Base-by-base conservation (phyloP, 805 yeast species). In the Ogataea trehaloabstinens region DNA sequence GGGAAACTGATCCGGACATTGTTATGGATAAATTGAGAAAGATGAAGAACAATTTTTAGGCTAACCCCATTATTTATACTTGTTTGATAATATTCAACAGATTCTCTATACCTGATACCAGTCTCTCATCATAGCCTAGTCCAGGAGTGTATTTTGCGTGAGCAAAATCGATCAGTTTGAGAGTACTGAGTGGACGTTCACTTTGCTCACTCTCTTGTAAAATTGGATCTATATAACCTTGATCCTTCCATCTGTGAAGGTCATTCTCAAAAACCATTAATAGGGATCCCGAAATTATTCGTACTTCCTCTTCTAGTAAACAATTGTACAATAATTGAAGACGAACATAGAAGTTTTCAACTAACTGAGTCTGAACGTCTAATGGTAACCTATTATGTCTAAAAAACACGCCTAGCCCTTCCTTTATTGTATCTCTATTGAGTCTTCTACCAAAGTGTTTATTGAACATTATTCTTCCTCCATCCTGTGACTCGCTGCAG, bases 131-230 rank as follows among this genome's bases (percentile, higher is more conserved):
- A 15, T 74, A 74, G 0, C 89, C 88, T 41, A 71, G 41, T 0
- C 83, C 85, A 0, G 80, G 79, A 0, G 73, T 70, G 42, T 74
- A 63, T 44, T 66, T 74, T 0, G 96, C 76, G 58, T 93, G 98
- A 1, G 97, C 97, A 67, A 93, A 89, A 61, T 93, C 99, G 5
- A 93, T 88, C 34, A 90, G 52, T 27, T 78, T 72, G 37, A 88
- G 63, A 5, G 76, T 63, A 44, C 90, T 82, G 34, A 86, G 56
- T 0, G 59, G 40, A n/a, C 19, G 38, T 6, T 47, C 48, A 32
- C 53, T 56, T 1, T 48, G 61, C 4, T 51, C 58, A 8, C 10
- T 19, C 19, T 53, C 56, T 12, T 41, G 32, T 1, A 61, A 34
- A 5, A 60, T 16, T 0, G 66, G 61, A 44, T 78, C 85, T 10